These are phyloP conservation scores for Beauveria medogensis DNA, from an alignment of 2,329 filamentous ascomycete species.

Conservation along the genomic window DNA sequence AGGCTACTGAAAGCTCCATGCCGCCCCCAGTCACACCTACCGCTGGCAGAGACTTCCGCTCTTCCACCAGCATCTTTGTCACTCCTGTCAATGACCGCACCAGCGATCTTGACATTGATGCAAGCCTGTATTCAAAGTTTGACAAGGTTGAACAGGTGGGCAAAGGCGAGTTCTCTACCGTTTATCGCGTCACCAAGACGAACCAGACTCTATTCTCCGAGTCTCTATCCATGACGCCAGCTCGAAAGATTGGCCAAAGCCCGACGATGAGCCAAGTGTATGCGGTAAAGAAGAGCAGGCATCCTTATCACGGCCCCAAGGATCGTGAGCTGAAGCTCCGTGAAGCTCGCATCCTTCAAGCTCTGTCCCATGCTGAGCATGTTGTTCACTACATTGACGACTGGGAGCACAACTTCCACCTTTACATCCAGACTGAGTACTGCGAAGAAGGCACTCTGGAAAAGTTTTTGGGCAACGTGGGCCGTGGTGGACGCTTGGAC, in stretches of 20 bases:
- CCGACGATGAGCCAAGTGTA: constrained; percentile 57
- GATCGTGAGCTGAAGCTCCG: constrained; percentile 79
- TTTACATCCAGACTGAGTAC: constrained; percentile 97
- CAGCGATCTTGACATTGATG: constrained; percentile 64
- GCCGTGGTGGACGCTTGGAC: constrained; percentile 77
- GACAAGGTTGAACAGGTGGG: constrained; percentile 73
- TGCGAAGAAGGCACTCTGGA: constrained; percentile 92
- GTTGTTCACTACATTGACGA: constrained; percentile 75
- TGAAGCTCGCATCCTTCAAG: constrained; percentile 72
- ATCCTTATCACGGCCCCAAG: constrained; percentile 66
- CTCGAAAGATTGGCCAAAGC: constrained; percentile 40
- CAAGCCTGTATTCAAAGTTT: constrained; percentile 66
- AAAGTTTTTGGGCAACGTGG: constrained; percentile 73
- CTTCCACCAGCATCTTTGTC: constrained; percentile 49
- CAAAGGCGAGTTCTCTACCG: constrained; percentile 86
- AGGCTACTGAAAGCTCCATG: constrained; percentile 26
- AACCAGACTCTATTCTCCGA: constrained; percentile 24
- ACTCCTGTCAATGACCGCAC: constrained; percentile 62
- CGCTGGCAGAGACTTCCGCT: constrained; percentile 40
- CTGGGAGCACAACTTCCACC: constrained; percentile 77
- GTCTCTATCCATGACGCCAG: constrained; percentile 38
- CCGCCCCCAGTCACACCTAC: constrained; percentile 74
- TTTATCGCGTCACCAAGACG: constrained; percentile 64
- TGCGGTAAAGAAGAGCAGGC: constrained; percentile 88
- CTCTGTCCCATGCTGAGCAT: constrained; percentile 74